Evolutionary conservation across 805 yeast genomes (phyloP).

Genomic region (Metschnikowia noctiluminum): DNA sequence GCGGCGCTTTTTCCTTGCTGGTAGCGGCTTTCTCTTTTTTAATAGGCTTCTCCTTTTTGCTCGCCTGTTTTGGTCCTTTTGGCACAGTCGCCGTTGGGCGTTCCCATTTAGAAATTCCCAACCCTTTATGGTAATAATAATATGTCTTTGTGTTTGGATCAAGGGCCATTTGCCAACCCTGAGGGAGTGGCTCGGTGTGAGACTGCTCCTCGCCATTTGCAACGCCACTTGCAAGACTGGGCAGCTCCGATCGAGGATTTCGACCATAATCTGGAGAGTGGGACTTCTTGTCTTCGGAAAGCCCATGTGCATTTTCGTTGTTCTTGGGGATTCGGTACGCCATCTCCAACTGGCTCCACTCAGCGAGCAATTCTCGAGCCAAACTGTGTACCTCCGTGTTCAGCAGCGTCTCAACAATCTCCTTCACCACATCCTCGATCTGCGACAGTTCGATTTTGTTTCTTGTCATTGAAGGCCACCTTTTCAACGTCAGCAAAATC

Average conservation of each 20-base stretch:
- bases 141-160: slow-evolving; percentile 42
- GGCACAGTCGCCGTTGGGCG: slow-evolving; percentile 44
- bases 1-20: slow-evolving; percentile 2
- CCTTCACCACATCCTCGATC: slow-evolving; percentile 60
- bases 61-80: slow-evolving; percentile 26
- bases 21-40: slow-evolving; percentile 2
- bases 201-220: background rate
- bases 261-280: slow-evolving; percentile 15
- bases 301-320: slow-evolving; percentile 8
- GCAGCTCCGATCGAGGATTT: slow-evolving; percentile 15
- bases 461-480: slow-evolving; percentile 58
- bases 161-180: slow-evolving; percentile 63
- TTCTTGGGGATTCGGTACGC: slow-evolving; percentile 83
- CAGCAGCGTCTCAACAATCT: slow-evolving; percentile 27
- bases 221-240: background rate
- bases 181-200: slow-evolving; percentile 39
- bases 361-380: slow-evolving; percentile 48
- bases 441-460: slow-evolving; percentile 74
- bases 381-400: slow-evolving; percentile 30
- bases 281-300: slow-evolving; percentile 3
- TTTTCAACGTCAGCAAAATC: slow-evolving; percentile 55
- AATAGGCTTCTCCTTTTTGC: slow-evolving; percentile 10
- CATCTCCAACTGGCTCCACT: slow-evolving; percentile 73
- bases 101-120: slow-evolving; percentile 56
- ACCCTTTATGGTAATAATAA: slow-evolving; percentile 54